phyloP scores from a whole-genome alignment of 2,329 filamentous ascomycete genomes.

The Scorias spongiosa region DNA sequence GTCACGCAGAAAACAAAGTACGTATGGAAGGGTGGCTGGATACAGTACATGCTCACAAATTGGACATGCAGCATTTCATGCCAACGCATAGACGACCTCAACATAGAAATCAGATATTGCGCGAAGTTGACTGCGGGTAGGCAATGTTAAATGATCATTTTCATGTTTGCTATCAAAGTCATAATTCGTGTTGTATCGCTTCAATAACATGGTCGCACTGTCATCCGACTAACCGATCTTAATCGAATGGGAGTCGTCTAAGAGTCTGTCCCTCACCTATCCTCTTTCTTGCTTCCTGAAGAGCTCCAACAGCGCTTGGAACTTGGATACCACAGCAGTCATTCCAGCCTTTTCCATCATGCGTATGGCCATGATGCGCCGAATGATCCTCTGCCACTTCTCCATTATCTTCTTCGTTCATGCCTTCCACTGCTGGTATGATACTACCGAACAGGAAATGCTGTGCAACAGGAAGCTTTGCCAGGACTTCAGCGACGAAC shows the following conservation, averaged over 20 bases:
- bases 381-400: slow-evolving; percentile 50
- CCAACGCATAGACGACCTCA: no score
- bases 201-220: no score
- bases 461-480: slow-evolving; percentile 95
- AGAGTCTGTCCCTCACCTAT: slow-evolving; percentile 42
- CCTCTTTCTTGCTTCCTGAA: slow-evolving; percentile 71
- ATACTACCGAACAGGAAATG: slow-evolving; percentile 89
- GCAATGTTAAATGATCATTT: no score
- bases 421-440: slow-evolving; percentile 63
- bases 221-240: neutral
- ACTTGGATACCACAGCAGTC: slow-evolving; percentile 98
- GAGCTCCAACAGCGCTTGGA: slow-evolving; percentile 81
- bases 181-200: no score
- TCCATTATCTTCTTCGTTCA: slow-evolving; percentile 49
- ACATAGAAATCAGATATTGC: no score
- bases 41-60: no score
- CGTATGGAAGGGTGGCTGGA: no score
- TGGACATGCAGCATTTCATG: no score
- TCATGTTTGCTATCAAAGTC: no score
- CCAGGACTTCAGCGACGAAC: slow-evolving; percentile 85
- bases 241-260: slow-evolving; percentile 73
- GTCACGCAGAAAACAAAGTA: no score
- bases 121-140: no score
- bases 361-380: slow-evolving; percentile 43
- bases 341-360: slow-evolving; percentile 60